Evolutionary conservation across 805 yeast genomes (phyloP).

Genomic region (Saccharomycopsis capsularis): DNA sequence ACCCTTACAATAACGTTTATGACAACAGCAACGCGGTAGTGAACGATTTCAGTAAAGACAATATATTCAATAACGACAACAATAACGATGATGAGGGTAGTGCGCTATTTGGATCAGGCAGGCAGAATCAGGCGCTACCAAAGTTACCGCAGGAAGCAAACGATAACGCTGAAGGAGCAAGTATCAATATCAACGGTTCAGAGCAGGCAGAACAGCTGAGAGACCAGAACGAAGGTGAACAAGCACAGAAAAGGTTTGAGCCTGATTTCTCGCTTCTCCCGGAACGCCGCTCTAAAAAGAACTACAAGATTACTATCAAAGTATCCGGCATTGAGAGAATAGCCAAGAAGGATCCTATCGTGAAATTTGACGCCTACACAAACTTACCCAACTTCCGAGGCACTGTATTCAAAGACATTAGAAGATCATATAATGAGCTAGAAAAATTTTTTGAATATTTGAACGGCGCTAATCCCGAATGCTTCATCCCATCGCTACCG

Average conservation of each 20-base stretch:
- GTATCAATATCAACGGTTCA: background rate
- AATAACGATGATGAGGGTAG: background rate
- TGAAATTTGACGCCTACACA: slow-evolving; percentile 57
- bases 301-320: slow-evolving; percentile 42
- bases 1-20: slow-evolving; percentile 1
- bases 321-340: slow-evolving; percentile 67
- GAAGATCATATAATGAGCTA: slow-evolving; percentile 77
- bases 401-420: slow-evolving; percentile 57
- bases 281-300: slow-evolving; percentile 26
- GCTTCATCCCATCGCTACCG: slow-evolving; percentile 88
- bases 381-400: slow-evolving; percentile 76
- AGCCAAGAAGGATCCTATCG: slow-evolving; percentile 62
- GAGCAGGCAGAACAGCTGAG: background rate
- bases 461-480: slow-evolving; percentile 78
- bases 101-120: background rate
- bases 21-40: background rate
- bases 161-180: background rate
- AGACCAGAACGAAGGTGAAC: slow-evolving; percentile 17
- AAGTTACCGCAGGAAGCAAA: slow-evolving; percentile 9
- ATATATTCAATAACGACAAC: background rate
- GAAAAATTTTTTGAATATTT: slow-evolving; percentile 69
- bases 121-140: slow-evolving; percentile 10
- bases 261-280: slow-evolving; percentile 22
- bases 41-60: background rate
- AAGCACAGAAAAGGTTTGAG: slow-evolving; percentile 10